phyloP scores from a whole-genome alignment of 148 eudicot genomes.

The Nepenthes mirabilis region DNA sequence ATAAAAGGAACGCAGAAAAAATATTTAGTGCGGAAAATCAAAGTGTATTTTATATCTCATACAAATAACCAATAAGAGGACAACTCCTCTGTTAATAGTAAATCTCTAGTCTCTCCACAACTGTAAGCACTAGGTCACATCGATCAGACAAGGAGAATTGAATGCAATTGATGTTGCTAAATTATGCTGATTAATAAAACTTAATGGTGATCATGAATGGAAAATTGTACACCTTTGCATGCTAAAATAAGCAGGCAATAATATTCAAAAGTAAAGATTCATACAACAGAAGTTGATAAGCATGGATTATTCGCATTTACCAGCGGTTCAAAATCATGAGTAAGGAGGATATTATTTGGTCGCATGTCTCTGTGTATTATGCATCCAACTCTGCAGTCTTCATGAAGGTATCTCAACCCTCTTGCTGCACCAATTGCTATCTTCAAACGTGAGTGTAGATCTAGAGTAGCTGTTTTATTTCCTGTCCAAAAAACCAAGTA shows the following conservation, averaged over 20 bases:
- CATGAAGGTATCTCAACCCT: slow-evolving; percentile 87
- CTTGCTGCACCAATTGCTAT: slow-evolving; percentile 83
- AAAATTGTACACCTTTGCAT: too few species aligned
- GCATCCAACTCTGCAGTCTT: slow-evolving; percentile 93
- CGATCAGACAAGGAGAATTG: neutral
- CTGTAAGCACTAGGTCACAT: neutral
- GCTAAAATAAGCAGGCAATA: too few species aligned
- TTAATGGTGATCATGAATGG: too few species aligned
- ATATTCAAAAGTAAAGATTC: neutral
- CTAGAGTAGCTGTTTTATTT: slow-evolving; percentile 29
- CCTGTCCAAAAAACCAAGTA: slow-evolving; percentile 24
- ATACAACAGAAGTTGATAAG: neutral
- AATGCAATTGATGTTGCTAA: too few species aligned
- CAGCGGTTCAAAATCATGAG: slow-evolving; percentile 88
- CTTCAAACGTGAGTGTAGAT: slow-evolving; percentile 52
- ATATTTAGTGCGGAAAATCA: neutral
- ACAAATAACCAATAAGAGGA: neutral
- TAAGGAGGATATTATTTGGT: slow-evolving; percentile 74
- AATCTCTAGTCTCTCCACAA: too few species aligned
- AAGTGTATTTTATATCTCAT: neutral
- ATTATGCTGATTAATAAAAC: too few species aligned
- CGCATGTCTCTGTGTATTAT: slow-evolving; percentile 73
- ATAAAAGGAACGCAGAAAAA: neutral
- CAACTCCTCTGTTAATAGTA: neutral
- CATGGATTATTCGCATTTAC: slow-evolving; percentile 19